A percentile compares a stretch with the other conserved stretches of the same genome.
phyloP scores from a whole-genome alignment of 148 eudicot genomes.

The Heliosperma pusillum region DNA sequence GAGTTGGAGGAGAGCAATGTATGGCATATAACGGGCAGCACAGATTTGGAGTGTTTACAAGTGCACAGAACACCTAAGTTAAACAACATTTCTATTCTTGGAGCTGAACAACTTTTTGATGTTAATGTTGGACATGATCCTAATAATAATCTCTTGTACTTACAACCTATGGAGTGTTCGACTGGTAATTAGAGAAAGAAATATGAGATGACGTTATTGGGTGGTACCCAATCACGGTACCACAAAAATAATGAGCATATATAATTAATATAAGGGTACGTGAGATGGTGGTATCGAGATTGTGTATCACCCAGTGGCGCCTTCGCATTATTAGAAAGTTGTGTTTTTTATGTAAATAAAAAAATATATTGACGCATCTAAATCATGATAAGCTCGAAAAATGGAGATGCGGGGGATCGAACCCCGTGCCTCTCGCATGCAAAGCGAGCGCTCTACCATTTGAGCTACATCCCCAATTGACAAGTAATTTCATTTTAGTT shows the following conservation, averaged over 20 bases:
- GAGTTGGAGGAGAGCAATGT: neutral
- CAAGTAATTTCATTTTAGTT: too few relatives aligned
- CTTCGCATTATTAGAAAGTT: too few relatives aligned
- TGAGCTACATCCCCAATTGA: slow-evolving; percentile 68
- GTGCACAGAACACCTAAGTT: neutral
- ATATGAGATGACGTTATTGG: too few relatives aligned
- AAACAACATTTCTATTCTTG: neutral
- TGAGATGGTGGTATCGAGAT: too few relatives aligned
- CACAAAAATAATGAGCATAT: too few relatives aligned
- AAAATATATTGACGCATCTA: too few relatives aligned
- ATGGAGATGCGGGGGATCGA: slow-evolving; percentile 92
- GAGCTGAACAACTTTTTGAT: neutral
- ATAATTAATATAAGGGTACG: too few relatives aligned
- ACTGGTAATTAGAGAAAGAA: neutral
- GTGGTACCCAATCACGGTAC: too few relatives aligned
- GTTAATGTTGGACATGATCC: slow-evolving; percentile 26
- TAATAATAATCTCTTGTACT: neutral
- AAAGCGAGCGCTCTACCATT: slow-evolving; percentile 83
- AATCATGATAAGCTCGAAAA: too few relatives aligned
- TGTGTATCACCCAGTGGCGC: too few relatives aligned
- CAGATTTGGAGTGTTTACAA: slow-evolving; percentile 10
- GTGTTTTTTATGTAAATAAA: too few relatives aligned
- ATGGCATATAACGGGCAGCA: neutral
- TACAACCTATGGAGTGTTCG: neutral
- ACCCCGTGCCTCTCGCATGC: slow-evolving; percentile 84